Evolutionary conservation across 345 rosid species (phyloP), one percentile per base, ranked within the genome.

Genomic region (Erodium maritimum): DNA sequence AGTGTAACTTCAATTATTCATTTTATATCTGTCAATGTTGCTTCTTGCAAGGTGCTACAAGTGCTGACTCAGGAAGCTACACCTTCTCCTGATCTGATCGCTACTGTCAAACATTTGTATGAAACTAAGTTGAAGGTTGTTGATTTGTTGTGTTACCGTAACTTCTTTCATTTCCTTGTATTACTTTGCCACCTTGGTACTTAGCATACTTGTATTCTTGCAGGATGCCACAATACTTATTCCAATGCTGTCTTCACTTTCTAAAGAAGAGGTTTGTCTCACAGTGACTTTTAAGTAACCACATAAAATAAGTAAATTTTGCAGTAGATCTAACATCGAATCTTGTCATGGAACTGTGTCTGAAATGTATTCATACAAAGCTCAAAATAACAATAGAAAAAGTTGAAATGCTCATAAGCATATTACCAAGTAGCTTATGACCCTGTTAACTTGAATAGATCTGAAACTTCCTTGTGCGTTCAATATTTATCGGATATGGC

Each of bases 221-320:
- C 85, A 93, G 99, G 99, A 93, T 73, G 99, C 84, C 68, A 80
- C 89, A 23, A 82, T 93, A 65, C 89, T 93, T 55, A 87, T 93
- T 73, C 99, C 99, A 58, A 80, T 93, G 82, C 75, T 93, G 65
- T 80, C 95, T 69, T 93, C 95, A 58, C 86, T 93, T 57, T 79
- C 99, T 48, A 93, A 89, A 75, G 79, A 77, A 45, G 99, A 89
- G 99, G 99, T 93, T 50, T 62, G 62, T 63, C 65, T 67, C 61
- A 16, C 21, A 21, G 42, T 29, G n/a, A n/a, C n/a, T n/a, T n/a
- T n/a, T n/a, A n/a, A n/a, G n/a, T n/a, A n/a, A n/a, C n/a, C n/a
- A n/a, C n/a, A n/a, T n/a, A n/a, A n/a, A n/a, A n/a, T n/a, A n/a
- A n/a, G n/a, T n/a, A n/a, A n/a, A n/a, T n/a, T n/a, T n/a, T n/a